phyloP scores from a whole-genome alignment of 2,329 filamentous ascomycete species.

The Pseudonectria buxi region DNA sequence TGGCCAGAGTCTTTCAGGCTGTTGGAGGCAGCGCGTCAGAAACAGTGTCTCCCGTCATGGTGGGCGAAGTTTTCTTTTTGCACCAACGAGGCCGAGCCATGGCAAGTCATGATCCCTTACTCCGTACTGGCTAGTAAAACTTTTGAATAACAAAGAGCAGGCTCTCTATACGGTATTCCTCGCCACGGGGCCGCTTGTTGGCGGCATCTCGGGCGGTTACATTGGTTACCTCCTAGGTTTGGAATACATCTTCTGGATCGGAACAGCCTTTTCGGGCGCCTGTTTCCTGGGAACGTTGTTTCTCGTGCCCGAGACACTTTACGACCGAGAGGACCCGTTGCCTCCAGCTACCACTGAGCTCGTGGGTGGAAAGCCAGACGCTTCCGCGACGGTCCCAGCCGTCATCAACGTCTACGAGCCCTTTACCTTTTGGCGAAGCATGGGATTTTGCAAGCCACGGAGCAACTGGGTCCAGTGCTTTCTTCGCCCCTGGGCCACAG shows the following conservation, averaged over 20 bases:
- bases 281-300: slow-evolving; percentile 22
- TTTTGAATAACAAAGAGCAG: slow-evolving; percentile 1
- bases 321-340: slow-evolving; percentile 9
- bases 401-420: neutral
- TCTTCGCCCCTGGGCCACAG: slow-evolving; percentile 7
- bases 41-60: slow-evolving; percentile 25
- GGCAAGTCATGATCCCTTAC: neutral
- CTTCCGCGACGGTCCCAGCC: no score
- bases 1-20: slow-evolving; percentile 26
- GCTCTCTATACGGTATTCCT: slow-evolving; percentile 29
- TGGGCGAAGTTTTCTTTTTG: slow-evolving; percentile 31
- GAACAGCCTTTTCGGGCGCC: slow-evolving; percentile 17
- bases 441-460: slow-evolving; percentile 7
- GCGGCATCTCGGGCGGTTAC: slow-evolving; percentile 30
- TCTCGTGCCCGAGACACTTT: slow-evolving; percentile 30
- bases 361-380: slow-evolving; percentile 3
- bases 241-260: slow-evolving; percentile 28
- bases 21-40: slow-evolving; percentile 28
- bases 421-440: slow-evolving; percentile 4
- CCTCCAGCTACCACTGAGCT: neutral
- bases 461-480: slow-evolving; percentile 4
- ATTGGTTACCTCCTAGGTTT: slow-evolving; percentile 27
- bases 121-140: rapidly evolving
- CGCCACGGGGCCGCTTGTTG: slow-evolving; percentile 23
- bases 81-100: slow-evolving; percentile 30